These are phyloP conservation scores for Cucumis melo DNA, from an alignment of 306 rosid genomes.

Conservation along the genomic window DNA sequence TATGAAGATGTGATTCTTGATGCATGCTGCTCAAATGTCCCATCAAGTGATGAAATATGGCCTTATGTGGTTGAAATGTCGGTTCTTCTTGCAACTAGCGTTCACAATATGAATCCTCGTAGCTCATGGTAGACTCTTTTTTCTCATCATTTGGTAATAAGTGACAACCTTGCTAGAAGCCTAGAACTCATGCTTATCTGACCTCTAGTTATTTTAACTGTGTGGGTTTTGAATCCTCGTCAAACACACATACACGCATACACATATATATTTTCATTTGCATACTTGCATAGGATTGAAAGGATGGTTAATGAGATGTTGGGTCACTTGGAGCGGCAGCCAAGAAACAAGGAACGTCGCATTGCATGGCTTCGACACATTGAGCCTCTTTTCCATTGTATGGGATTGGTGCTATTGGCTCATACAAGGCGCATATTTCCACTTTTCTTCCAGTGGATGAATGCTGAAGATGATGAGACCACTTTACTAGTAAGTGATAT, in stretches of 20 bases:
- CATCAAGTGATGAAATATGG: conserved; percentile 77
- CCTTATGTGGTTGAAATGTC: conserved; percentile 64
- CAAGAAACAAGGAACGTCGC: conserved; percentile 79
- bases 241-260: not conserved
- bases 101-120: conserved; percentile 71
- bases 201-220: not conserved
- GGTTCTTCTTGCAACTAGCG: conserved; percentile 43
- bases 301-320: conserved; percentile 75
- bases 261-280: not conserved
- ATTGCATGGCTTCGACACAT: conserved; percentile 66
- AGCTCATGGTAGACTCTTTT: conserved; percentile 51
- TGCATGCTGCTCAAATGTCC: conserved; percentile 92
- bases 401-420: conserved; percentile 67
- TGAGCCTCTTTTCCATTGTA: conserved; percentile 41
- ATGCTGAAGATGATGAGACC: conserved; percentile 76
- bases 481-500: conserved; percentile 50
- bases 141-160: not conserved
- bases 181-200: not conserved
- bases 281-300: conserved; percentile 49
- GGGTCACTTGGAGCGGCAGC: conserved; percentile 90
- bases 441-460: conserved; percentile 84
- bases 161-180: not conserved
- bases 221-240: not conserved
- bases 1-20: conserved; percentile 75
- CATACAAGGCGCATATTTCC: conserved; percentile 82